Percentiles rank a stretch among this genome's conserved stretches.
phyloP scores from a whole-genome alignment of 108 stramenopile genomes.

The Schizochytrium sp. region DNA sequence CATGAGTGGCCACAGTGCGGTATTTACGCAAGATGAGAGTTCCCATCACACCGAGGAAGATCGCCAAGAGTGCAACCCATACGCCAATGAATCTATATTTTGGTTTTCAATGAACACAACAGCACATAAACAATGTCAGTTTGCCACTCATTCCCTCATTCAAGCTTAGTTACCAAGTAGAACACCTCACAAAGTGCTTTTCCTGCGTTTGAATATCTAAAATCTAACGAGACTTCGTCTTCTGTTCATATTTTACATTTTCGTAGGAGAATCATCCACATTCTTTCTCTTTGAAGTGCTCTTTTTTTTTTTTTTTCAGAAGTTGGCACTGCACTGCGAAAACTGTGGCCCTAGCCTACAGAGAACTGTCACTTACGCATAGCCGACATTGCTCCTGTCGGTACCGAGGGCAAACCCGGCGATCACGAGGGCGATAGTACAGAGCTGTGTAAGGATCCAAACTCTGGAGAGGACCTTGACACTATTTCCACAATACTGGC shows the following conservation, averaged over 20 bases:
- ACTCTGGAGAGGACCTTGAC: slow-evolving; percentile 12
- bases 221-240: too few relatives aligned
- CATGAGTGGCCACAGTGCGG: slow-evolving; percentile 20
- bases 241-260: too few relatives aligned
- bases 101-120: too few relatives aligned
- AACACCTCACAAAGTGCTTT: too few relatives aligned
- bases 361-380: not conserved
- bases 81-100: slow-evolving; percentile 24
- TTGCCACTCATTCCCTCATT: too few relatives aligned
- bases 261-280: too few relatives aligned
- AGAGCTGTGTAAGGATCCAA: slow-evolving; percentile 45
- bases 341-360: too few relatives aligned
- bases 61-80: slow-evolving; percentile 1
- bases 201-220: too few relatives aligned
- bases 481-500: not conserved
- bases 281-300: too few relatives aligned
- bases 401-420: slow-evolving; percentile 1
- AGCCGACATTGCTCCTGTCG: slow-evolving; percentile 1
- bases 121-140: too few relatives aligned
- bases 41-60: slow-evolving; percentile 19
- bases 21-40: slow-evolving; percentile 33
- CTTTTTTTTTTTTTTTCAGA: not conserved
- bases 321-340: not conserved
- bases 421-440: slow-evolving; percentile 39
- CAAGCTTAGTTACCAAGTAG: too few relatives aligned